phyloP scores from a whole-genome alignment of 371 early-diverging fungal genomes.

The Catenaria anguillulae region DNA sequence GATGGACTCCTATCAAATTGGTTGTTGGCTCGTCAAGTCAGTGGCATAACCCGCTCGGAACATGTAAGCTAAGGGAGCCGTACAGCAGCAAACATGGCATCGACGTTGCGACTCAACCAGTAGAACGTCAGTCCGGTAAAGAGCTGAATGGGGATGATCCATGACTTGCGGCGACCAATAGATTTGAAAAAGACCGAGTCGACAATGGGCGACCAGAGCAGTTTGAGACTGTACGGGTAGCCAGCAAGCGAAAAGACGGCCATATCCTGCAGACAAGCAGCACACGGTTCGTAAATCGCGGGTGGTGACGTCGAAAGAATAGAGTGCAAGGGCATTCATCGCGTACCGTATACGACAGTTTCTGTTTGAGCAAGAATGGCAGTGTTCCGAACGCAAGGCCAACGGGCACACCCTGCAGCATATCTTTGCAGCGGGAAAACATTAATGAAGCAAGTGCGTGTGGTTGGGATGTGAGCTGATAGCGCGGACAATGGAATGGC shows the following conservation, averaged over 20 bases:
- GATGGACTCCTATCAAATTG: constrained; percentile 33
- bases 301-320: constrained; percentile 3
- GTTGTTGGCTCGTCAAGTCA: too few species aligned
- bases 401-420: constrained; percentile 86
- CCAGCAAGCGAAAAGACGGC: constrained; percentile 82
- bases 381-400: constrained; percentile 82
- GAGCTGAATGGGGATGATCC: constrained; percentile 96
- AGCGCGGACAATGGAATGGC: too few species aligned
- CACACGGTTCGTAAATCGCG: too few species aligned
- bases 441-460: too few species aligned
- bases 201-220: constrained; percentile 93
- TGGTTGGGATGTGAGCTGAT: too few species aligned
- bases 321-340: not conserved
- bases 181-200: constrained; percentile 65
- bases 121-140: constrained; percentile 56
- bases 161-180: constrained; percentile 84
- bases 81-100: constrained; percentile 47
- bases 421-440: too few species aligned
- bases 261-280: constrained; percentile 43
- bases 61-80: not conserved
- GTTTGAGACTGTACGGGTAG: constrained; percentile 84
- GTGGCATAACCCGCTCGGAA: too few species aligned
- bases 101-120: constrained; percentile 59
- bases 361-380: constrained; percentile 81
- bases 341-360: constrained; percentile 52